Conservation (phyloP, 208 protist genomes). For the Endotrypanum monterogeii region DNA sequence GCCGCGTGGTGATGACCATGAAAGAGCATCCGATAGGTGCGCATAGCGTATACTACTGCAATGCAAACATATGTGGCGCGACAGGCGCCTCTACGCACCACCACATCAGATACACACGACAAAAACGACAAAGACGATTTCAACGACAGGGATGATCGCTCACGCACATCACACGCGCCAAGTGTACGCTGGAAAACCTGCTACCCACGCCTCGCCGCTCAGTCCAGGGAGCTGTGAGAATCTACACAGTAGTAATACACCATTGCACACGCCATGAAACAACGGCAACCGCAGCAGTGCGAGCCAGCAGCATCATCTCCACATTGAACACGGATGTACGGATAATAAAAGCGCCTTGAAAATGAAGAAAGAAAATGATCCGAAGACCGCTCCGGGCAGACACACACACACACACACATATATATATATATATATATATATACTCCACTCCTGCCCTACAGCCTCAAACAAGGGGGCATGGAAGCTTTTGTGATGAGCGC, state of each 20-base stretch:
- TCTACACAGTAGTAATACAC: no score
- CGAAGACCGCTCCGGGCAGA: not conserved
- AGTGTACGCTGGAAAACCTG: not conserved
- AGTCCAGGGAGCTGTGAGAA: not conserved
- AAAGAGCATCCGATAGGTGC: not conserved
- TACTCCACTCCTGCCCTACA: not conserved
- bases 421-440: no score
- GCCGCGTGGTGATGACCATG: no score
- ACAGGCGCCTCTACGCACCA: not conserved
- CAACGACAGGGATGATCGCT: not conserved
- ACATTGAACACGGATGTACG: not conserved
- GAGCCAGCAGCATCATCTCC: not conserved
- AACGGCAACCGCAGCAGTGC: not conserved
- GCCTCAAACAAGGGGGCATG: no score
- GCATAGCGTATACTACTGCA: not conserved
- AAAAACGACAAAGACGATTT: not conserved
- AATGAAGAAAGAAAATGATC: not conserved
- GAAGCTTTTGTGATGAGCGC: not conserved
- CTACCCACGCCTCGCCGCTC: not conserved
- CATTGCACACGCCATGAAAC: not conserved
- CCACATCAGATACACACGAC: not conserved
- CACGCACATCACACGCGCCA: not conserved
- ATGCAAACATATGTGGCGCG: not conserved
- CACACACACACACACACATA: no score
- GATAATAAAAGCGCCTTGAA: no score